phyloP scores from a whole-genome alignment of 768 basidiomycete species.

The Cyclocybe aegerita region DNA sequence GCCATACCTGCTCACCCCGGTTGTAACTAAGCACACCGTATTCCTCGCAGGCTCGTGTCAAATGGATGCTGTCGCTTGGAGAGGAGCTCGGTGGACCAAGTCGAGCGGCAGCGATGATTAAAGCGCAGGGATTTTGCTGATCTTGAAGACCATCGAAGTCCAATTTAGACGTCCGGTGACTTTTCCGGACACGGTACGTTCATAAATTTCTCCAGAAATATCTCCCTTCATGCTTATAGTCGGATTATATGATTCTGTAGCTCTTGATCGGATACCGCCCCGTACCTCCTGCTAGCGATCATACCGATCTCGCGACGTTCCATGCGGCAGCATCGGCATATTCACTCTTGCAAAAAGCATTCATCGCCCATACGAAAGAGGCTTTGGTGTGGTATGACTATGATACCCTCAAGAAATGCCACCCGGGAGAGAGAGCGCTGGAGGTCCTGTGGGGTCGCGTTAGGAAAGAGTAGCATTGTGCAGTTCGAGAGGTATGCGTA shows the following conservation, averaged over 20 bases:
- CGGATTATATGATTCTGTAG: constrained; percentile 29
- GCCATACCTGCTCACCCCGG: neutral
- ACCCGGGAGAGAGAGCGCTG: constrained; percentile 52
- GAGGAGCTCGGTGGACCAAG: constrained; percentile 57
- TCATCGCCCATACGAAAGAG: constrained; percentile 66
- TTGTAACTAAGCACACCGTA: neutral
- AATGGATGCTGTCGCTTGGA: constrained; percentile 63
- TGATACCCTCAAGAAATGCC: constrained; percentile 60
- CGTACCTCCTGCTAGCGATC: constrained; percentile 25
- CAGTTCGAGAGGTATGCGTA: neutral
- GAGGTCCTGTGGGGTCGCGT: constrained; percentile 28
- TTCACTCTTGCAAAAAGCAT: constrained; percentile 58
- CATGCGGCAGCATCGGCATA: constrained; percentile 55
- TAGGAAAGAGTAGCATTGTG: constrained; percentile 4
- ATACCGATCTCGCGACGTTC: constrained; percentile 43
- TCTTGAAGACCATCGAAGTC: constrained; percentile 69
- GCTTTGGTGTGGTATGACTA: constrained; percentile 81
- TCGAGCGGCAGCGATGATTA: constrained; percentile 56
- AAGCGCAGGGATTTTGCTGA: constrained; percentile 69
- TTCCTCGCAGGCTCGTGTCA: constrained; percentile 55
- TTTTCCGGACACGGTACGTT: constrained; percentile 71
- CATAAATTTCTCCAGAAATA: neutral
- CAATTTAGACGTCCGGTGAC: constrained; percentile 71
- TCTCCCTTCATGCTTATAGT: constrained; percentile 26
- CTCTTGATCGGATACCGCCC: constrained; percentile 66